Evolutionary conservation across 495 filamentous ascomycete species (phyloP), one percentile per base, ranked within the genome.

Genomic region (Lepidopterella palustris): DNA sequence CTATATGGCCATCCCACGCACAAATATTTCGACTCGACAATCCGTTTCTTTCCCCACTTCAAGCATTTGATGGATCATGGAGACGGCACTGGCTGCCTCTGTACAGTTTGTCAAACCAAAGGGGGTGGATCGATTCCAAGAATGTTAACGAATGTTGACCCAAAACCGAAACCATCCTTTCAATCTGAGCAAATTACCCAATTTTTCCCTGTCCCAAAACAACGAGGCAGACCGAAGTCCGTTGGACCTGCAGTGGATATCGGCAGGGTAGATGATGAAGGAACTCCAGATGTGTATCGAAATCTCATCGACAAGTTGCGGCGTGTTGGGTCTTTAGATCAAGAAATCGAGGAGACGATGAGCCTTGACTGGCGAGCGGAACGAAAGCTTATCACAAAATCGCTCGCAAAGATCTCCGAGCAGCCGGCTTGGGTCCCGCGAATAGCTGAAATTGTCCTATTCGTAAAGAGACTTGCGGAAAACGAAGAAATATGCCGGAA

Each of bases 1-100:
- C 71, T 85, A 11, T 84, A 72, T 57, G 83, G 83, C 3, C 80
- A 85, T 64, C 81, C 81, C 0, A 70, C 70, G 29, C 77, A 78
- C 4, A 62, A 70, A 27, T 74, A 68, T 32, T 85, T 80, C 45
- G 70, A 79, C 31, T 84, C 82, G 0, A 73, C 78, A 0, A 68
- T 72, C 5, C 67, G 75, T 5, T 86, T 85, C 68, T 82, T 77
- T 27, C 77, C 77, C 0, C 84, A 87, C 60, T 85, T 85, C 68
- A 71, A 69, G 48, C 75, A 76, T 70, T 64, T 86, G 24, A 82
- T 84, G 78, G 77, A 74, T 5, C 71, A 79, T 54, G 66, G 54
- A 4, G 69, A 64, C 0, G 61, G 60, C 78, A 76, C 68, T 40
- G 68, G 32, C 59, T 77, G 62, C 78, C 47, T 55, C 3, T 76